These are phyloP conservation scores for Gossypium anomalum DNA, from an alignment of 345 rosid species.

Conservation along the genomic window DNA sequence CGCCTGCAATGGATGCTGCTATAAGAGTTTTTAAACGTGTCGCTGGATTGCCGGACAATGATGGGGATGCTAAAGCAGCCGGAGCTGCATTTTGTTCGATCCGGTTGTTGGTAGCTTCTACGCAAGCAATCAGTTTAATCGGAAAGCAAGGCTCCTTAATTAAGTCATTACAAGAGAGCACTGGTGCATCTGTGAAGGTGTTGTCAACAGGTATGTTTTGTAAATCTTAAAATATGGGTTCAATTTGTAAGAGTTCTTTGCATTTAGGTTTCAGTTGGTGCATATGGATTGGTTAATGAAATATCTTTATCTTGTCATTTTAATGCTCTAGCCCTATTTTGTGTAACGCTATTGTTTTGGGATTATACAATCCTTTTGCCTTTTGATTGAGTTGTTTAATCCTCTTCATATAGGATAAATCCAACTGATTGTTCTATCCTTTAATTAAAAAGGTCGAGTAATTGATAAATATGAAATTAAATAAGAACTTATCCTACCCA, in stretches of 20 bases:
- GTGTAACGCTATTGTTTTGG: background rate
- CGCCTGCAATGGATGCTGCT: constrained; percentile 64
- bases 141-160: constrained; percentile 91
- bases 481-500: background rate
- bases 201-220: constrained; percentile 59
- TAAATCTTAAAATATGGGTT: background rate
- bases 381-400: background rate
- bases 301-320: background rate
- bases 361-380: background rate
- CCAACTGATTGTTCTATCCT: background rate
- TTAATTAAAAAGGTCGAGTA: background rate
- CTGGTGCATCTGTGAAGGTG: constrained; percentile 76
- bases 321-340: background rate
- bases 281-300: background rate
- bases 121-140: constrained; percentile 83
- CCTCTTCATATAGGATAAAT: background rate
- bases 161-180: constrained; percentile 74
- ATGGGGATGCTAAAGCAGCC: constrained; percentile 26
- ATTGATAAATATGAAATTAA: background rate
- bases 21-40: constrained; percentile 56
- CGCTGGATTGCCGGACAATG: constrained; percentile 37
- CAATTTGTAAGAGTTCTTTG: background rate
- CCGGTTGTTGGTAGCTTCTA: constrained; percentile 70
- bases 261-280: constrained; percentile 5
- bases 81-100: constrained; percentile 53